These are phyloP conservation scores for Amborella trichopoda DNA, from an alignment of 164 flowering plant genomes.

Conservation along the genomic window DNA sequence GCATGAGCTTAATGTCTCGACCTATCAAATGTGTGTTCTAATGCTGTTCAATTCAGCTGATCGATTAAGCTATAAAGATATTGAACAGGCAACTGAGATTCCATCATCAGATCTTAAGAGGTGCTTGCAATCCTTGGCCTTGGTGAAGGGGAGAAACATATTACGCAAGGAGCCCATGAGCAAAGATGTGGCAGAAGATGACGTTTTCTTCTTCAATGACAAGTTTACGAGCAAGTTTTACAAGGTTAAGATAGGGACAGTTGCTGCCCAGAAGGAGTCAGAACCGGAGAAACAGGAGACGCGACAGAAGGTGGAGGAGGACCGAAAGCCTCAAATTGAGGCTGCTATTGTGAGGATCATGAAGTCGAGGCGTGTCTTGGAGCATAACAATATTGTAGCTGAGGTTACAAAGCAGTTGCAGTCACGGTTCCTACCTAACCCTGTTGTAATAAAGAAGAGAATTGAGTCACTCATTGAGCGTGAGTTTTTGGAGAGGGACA, in stretches of 20 bases:
- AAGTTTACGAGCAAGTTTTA: constrained; percentile 75
- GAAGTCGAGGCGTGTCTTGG: constrained; percentile 78
- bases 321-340: constrained; percentile 93
- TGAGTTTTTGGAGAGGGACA: constrained; percentile 93
- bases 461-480: constrained; percentile 94
- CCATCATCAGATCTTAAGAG: constrained; percentile 49
- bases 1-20: constrained; percentile 89
- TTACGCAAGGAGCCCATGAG: constrained; percentile 92
- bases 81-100: constrained; percentile 56
- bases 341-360: constrained; percentile 93
- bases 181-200: constrained; percentile 83
- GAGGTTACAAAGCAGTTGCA: constrained; percentile 97
- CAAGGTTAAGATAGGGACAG: constrained; percentile 91
- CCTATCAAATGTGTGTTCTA: constrained; percentile 60
- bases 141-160: constrained; percentile 66
- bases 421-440: constrained; percentile 80
- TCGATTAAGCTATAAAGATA: constrained; percentile 30
- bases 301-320: constrained; percentile 92
- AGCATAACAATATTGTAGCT: constrained; percentile 81
- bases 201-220: constrained; percentile 69
- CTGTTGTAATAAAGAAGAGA: constrained; percentile 85
- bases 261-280: constrained; percentile 91
- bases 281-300: constrained; percentile 97
- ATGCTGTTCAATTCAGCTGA: constrained; percentile 51
- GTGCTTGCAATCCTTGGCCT: constrained; percentile 55